Base-by-base conservation (phyloP, 768 basidiomycete genomes). In the Lentinula sp. region DNA sequence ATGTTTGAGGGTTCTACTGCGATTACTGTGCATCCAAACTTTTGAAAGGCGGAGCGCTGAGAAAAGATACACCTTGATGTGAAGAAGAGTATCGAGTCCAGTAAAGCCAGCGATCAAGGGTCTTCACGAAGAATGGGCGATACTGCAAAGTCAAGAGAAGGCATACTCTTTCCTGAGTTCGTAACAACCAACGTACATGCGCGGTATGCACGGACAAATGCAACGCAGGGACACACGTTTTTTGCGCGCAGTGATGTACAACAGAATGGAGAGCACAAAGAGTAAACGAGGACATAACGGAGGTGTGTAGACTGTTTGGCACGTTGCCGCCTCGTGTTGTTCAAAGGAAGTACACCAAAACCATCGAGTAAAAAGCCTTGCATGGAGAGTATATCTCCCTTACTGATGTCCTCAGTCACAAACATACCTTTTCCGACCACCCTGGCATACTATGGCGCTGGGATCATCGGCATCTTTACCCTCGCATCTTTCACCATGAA, bases 281-380 rank as follows among this genome's bases (percentile, higher is more conserved):
- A 2, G n/a, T 48, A 48, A 18, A 48, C 21, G 46, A 48, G n/a
- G 16, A 48, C 46, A 48, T 48, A 51, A 51, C 50, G 50, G n/a
- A 34, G 53, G 39, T 73, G 75, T 42, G 28, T 21, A 43, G 45
- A 8, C 21, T 45, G 31, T 57, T 74, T 16, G 23, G 59, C 62
- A 62, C 62, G 62, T 62, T 62, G 46, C 40, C 62, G 50, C 62
- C 62, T 62, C 62, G 58, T 62, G 62, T 59, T 40, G 42, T 43
- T 32, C 56, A 35, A 43, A 23, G 28, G 34, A n/a, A 52, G 45
- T 62, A 31, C 59, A 58, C 49, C 49, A 46, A 50, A 62, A 62
- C 57, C 50, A 43, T 40, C 31, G 48, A 39, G 28, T 56, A 49
- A 28, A 32, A 37, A 48, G 57, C 57, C 37, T 28, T 34, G 49